Conservation (phyloP, 306 rosid species). For the Dalbergia cultrata region DNA sequence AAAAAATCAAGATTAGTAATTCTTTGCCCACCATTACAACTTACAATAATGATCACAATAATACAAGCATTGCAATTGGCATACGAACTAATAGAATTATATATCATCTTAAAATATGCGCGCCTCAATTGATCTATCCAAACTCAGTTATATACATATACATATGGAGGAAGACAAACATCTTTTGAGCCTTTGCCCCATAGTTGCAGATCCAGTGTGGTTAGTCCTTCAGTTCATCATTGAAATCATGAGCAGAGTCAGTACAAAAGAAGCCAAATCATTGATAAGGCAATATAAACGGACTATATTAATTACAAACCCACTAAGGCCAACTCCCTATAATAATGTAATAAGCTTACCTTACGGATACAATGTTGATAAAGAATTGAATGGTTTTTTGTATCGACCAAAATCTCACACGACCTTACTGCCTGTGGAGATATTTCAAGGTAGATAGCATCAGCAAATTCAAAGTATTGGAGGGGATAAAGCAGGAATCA, state of each 20-base stretch:
- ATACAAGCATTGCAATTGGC: not conserved
- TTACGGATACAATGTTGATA: conserved; percentile 56
- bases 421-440: conserved; percentile 60
- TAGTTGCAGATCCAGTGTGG: conserved; percentile 14
- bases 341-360: conserved; percentile 31
- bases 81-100: not conserved
- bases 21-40: not conserved
- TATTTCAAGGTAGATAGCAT: not conserved
- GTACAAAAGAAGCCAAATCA: conserved; percentile 14
- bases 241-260: conserved; percentile 31
- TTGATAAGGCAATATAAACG: not conserved
- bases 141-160: not conserved
- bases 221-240: conserved; percentile 39
- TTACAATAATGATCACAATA: conserved; percentile 16
- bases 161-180: not conserved
- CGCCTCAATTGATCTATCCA: not conserved
- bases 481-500: no score
- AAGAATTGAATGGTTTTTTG: conserved; percentile 58
- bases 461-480: not conserved
- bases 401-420: conserved; percentile 65
- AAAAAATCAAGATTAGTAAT: not conserved
- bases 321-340: not conserved
- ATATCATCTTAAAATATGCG: not conserved
- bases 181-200: conserved; percentile 11
- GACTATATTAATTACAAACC: not conserved